Evolutionary conservation across 441 rosid genomes (phyloP).

Genomic region (Syzygium syzygioides): DNA sequence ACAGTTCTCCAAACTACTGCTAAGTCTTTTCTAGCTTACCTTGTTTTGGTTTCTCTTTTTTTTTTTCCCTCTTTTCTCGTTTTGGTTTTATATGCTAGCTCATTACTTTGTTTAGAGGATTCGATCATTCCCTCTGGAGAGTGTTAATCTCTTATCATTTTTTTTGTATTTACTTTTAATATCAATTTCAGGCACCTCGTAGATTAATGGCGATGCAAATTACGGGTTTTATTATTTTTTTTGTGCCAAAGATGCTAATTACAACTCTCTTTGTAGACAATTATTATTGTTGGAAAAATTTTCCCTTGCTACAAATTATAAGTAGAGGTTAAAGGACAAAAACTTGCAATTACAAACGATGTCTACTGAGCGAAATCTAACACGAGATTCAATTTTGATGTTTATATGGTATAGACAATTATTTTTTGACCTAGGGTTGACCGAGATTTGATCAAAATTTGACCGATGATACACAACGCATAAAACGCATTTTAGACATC

Average conservation of each 20-base stretch:
- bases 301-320: not conserved
- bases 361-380: not conserved
- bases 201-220: no score
- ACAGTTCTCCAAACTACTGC: not conserved
- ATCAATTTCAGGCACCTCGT: not conserved
- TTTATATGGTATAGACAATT: not conserved
- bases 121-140: not conserved
- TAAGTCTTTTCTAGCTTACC: not conserved
- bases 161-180: not conserved
- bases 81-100: not conserved
- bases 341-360: no score
- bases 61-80: not conserved
- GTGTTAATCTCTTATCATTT: not conserved
- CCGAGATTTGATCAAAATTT: not conserved
- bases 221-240: not conserved
- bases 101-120: not conserved
- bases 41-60: not conserved
- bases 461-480: not conserved
- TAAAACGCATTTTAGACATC: not conserved
- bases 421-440: not conserved
- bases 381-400: not conserved
- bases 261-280: not conserved
- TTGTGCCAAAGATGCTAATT: not conserved
- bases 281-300: not conserved
- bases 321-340: not conserved